Percentiles rank a stretch among this genome's conserved stretches.
phyloP scores from a whole-genome alignment of 169 alveolate genomes.

The Plasmodium ovale region DNA sequence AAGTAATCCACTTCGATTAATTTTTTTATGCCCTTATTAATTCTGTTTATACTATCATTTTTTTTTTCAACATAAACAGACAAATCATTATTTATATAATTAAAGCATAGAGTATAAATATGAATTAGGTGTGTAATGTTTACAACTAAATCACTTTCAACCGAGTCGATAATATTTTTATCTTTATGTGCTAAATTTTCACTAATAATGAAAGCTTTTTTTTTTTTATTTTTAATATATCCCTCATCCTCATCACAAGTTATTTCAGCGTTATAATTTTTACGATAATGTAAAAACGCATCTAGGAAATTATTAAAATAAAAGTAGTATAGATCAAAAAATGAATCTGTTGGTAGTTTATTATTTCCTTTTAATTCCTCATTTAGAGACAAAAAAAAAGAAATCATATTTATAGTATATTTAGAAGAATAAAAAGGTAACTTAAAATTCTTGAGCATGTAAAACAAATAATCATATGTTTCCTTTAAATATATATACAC shows the following conservation, averaged over 20 bases:
- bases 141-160: constrained; percentile 41
- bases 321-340: constrained; percentile 66
- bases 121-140: constrained; percentile 47
- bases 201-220: constrained; percentile 25
- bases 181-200: constrained; percentile 57
- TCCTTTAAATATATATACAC: constrained; percentile 58
- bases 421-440: constrained; percentile 70
- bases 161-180: constrained; percentile 32
- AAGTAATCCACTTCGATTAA: constrained; percentile 47
- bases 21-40: constrained; percentile 31
- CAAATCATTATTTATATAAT: constrained; percentile 56
- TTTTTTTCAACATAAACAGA: constrained; percentile 48
- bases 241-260: constrained; percentile 39
- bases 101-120: constrained; percentile 65
- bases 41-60: constrained; percentile 29
- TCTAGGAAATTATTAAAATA: constrained; percentile 47
- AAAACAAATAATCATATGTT: constrained; percentile 74
- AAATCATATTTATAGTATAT: constrained; percentile 75
- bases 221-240: constrained; percentile 27
- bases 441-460: constrained; percentile 51
- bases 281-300: constrained; percentile 48
- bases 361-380: constrained; percentile 12
- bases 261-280: constrained; percentile 62
- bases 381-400: constrained; percentile 70
- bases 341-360: constrained; percentile 38